Percentiles rank a stretch among this genome's conserved stretches.
phyloP scores from a whole-genome alignment of 2,329 filamentous ascomycete genomes.

The Apiospora koreana region DNA sequence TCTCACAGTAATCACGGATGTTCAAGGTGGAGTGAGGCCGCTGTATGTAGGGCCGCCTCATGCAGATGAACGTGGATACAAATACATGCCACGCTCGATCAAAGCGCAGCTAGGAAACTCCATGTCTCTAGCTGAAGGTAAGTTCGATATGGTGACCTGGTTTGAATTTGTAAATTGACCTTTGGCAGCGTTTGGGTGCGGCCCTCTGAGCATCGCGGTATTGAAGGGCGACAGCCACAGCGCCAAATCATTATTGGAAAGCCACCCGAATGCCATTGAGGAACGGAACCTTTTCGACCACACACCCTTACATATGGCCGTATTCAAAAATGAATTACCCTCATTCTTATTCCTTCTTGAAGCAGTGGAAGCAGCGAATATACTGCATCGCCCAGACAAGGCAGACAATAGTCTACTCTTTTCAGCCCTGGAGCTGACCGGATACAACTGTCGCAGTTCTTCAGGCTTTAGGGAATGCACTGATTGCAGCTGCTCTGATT shows the following conservation, averaged over 20 bases:
- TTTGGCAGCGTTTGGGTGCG: no score
- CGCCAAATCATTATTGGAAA: background rate
- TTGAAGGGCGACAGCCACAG: background rate
- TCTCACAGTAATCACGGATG: no score
- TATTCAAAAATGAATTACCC: background rate
- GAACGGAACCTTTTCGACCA: background rate
- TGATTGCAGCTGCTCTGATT: background rate
- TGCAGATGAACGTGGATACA: no score
- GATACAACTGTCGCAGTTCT: background rate
- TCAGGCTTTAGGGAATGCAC: background rate
- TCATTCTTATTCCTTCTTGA: background rate
- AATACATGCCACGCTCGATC: no score
- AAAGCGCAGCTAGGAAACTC: no score
- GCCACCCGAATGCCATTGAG: background rate
- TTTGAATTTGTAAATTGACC: no score
- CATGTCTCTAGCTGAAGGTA: no score
- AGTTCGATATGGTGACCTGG: no score
- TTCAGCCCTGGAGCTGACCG: background rate
- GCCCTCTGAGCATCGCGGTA: background rate
- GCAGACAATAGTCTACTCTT: background rate
- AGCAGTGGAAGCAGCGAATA: background rate
- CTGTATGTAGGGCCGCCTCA: no score
- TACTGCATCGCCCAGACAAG: background rate
- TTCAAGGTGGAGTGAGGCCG: no score
- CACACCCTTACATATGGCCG: background rate